Base-by-base conservation (phyloP, 495 filamentous ascomycete species). In the Trichoderma gamsii region DNA sequence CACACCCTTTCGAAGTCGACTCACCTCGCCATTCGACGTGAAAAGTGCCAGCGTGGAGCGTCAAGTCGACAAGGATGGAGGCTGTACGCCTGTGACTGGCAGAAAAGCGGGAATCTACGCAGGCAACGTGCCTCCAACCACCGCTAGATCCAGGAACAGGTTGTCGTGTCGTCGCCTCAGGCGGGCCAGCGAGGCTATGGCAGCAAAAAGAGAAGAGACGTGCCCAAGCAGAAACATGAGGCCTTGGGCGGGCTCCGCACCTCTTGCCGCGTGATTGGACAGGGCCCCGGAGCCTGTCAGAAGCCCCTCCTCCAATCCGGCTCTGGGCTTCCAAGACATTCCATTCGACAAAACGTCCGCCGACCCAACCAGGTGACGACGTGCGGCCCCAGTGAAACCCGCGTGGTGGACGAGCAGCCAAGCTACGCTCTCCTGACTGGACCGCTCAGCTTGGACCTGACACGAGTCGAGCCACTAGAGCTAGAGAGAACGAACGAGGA, bases 71-170 rank as follows among this genome's bases (percentile, higher is more conserved):
- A 23, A 56, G 21, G 51, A 21, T 21, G 16, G 16, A 56, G 51
- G 25, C 23, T 16, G 8, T 61, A 29, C 7, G 56, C 25, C 11
- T 61, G 0, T 61, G 56, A 25, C 32, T 61, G 56, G 56, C 16
- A 56, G 56, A 61, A 32, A 61, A 61, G 56, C 11, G 16, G 25
- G 16, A 61, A 61, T 25, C 51, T 25, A 56, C 8, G n/a, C 51
- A 56, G n/a, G n/a, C 51, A 56, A 25, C 51, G n/a, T 56, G 21
- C 51, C 21, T 56, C 51, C 16, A 56, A 25, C 51, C 51, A 56
- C 51, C 51, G n/a, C 51, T 32, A 61, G 56, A 61, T 61, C 56
- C 56, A 61, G 56, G 56, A 61, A 61, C 56, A 61, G 51, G 51
- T 38, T 38, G 35, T 38, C 35, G 35, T 56, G 51, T 25, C n/a